Conservation (phyloP, 2,329 filamentous ascomycete genomes). For the Clarireedia homoeocarpa region DNA sequence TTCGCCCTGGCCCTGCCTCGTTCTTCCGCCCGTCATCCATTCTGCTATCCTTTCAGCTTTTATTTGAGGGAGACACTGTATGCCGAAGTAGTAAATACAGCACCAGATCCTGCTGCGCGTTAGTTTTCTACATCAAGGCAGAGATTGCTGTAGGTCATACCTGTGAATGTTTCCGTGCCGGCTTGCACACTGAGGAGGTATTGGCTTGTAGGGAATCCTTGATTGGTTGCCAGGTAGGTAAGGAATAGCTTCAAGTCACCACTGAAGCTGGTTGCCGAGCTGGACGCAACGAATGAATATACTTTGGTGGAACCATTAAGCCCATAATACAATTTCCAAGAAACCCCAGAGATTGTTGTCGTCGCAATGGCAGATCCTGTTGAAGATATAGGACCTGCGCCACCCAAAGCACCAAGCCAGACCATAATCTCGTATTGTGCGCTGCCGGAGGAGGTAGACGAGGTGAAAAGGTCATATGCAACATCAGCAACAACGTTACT, state of each 20-base stretch:
- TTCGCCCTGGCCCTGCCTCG: not conserved
- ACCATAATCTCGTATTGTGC: constrained; percentile 60
- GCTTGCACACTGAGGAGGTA: constrained; percentile 46
- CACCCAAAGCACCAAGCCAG: constrained; percentile 50
- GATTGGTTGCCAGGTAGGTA: constrained; percentile 42
- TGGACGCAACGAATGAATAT: constrained; percentile 48
- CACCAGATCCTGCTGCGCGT: constrained; percentile 33
- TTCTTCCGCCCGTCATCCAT: not conserved
- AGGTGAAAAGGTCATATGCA: constrained; percentile 54
- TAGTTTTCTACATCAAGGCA: not conserved
- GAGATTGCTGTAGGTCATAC: constrained; percentile 21
- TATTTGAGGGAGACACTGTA: constrained; percentile 23
- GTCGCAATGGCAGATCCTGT: constrained; percentile 46
- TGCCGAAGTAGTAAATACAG: constrained; percentile 35
- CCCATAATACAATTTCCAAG: constrained; percentile 55
- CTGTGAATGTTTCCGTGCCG: constrained; percentile 48
- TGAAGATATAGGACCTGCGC: constrained; percentile 47
- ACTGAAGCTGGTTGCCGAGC: constrained; percentile 42
- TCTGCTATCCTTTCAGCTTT: not conserved
- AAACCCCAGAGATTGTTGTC: constrained; percentile 42
- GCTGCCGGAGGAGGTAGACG: constrained; percentile 36
- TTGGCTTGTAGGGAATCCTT: constrained; percentile 41
- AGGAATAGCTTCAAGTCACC: constrained; percentile 52
- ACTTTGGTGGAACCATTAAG: constrained; percentile 52
- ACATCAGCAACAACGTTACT: constrained; percentile 47